phyloP scores from a whole-genome alignment of 139 green algal species.

The Helicosporidium sp. region DNA sequence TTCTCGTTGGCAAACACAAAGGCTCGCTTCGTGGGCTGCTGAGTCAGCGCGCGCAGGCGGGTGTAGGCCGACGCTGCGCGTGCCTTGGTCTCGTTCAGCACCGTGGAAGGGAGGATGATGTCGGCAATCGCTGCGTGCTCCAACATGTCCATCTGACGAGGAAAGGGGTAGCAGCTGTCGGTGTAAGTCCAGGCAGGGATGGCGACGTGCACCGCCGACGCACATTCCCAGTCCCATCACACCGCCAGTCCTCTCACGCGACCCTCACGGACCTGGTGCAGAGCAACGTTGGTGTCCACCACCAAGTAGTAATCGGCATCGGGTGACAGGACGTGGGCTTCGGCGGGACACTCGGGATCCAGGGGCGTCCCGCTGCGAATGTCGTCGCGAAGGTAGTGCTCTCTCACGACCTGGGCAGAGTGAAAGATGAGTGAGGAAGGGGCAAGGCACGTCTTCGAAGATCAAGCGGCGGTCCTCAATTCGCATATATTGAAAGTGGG shows the following conservation, averaged over 20 bases:
- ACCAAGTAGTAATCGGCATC: constrained; percentile 60
- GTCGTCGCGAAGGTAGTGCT: constrained; percentile 95
- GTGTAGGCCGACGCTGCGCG: constrained; percentile 53
- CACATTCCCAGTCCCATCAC: too few species aligned
- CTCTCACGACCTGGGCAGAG: constrained; percentile 46
- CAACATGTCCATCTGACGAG: constrained; percentile 77
- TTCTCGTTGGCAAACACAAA: constrained; percentile 94
- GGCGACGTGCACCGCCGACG: background rate
- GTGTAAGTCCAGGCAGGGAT: too few species aligned
- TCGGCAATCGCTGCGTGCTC: constrained; percentile 69
- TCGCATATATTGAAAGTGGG: too few species aligned
- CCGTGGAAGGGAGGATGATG: constrained; percentile 56
- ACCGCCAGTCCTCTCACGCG: too few species aligned
- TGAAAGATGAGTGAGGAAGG: too few species aligned
- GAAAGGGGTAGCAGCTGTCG: too few species aligned
- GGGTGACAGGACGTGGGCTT: constrained; percentile 31
- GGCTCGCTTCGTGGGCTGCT: constrained; percentile 45
- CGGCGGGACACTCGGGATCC: constrained; percentile 40
- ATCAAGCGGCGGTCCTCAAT: too few species aligned
- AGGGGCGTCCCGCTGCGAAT: constrained; percentile 60
- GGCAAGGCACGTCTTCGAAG: too few species aligned
- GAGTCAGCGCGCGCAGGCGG: constrained; percentile 45
- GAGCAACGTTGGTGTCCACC: constrained; percentile 84
- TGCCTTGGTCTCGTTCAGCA: constrained; percentile 60
- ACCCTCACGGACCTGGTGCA: constrained; percentile 42